These are phyloP conservation scores for Claviceps sp. DNA, from an alignment of 2,329 filamentous ascomycete genomes.

Conservation along the genomic window DNA sequence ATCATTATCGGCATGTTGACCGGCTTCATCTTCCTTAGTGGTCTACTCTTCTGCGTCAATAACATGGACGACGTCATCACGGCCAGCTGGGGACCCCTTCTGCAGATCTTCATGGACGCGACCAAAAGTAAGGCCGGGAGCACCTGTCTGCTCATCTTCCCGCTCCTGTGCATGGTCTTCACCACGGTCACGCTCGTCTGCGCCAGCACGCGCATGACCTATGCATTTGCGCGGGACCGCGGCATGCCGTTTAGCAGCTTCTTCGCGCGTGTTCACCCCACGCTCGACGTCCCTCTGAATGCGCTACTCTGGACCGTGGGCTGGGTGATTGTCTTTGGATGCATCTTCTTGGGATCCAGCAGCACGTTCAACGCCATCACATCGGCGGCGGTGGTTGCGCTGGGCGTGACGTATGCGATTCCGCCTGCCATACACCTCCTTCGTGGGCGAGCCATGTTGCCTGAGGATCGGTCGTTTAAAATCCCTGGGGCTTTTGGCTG, in stretches of 20 bases:
- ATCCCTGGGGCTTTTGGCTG: slow-evolving; percentile 23
- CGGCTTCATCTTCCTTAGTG: slow-evolving; percentile 48
- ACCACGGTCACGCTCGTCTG: slow-evolving; percentile 52
- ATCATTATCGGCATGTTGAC: slow-evolving; percentile 51
- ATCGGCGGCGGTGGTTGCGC: slow-evolving; percentile 57
- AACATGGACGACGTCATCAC: slow-evolving; percentile 43
- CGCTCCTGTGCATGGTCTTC: slow-evolving; percentile 51
- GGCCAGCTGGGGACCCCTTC: slow-evolving; percentile 41
- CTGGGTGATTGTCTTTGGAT: slow-evolving; percentile 54
- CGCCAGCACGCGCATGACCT: slow-evolving; percentile 52
- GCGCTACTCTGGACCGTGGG: slow-evolving; percentile 47
- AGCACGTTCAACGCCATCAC: slow-evolving; percentile 61
- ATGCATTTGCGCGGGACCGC: slow-evolving; percentile 51
- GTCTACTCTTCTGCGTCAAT: slow-evolving; percentile 50
- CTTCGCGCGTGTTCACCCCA: slow-evolving; percentile 48
- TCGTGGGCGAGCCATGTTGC: slow-evolving; percentile 52
- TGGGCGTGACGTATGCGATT: slow-evolving; percentile 63
- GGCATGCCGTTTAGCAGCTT: slow-evolving; percentile 40
- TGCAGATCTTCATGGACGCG: slow-evolving; percentile 52
- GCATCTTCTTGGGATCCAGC: slow-evolving; percentile 54
- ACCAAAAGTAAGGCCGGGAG: slow-evolving; percentile 49
- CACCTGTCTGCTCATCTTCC: slow-evolving; percentile 52
- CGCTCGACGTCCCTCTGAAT: slow-evolving; percentile 53
- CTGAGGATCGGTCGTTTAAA: slow-evolving; percentile 29
- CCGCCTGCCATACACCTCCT: slow-evolving; percentile 57